Base-by-base conservation (phyloP, 306 rosid species). In the Begonia peltatifolia region DNA sequence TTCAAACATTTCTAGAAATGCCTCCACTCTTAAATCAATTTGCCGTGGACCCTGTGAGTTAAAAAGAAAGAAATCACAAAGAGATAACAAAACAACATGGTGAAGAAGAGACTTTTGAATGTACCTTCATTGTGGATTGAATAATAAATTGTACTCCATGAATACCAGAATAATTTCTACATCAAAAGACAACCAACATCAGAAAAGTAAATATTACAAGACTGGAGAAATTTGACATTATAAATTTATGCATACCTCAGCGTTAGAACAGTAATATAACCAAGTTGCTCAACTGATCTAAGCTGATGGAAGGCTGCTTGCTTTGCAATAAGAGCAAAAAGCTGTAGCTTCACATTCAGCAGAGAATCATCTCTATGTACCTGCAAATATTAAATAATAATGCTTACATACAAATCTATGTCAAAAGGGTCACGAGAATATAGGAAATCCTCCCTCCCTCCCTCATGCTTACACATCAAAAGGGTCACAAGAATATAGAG, bases 221-320 rank as follows among this genome's bases (percentile, higher is more conserved):
- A 36, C 49, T 46, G 48, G 47, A 43, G 57, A 64, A 51, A 54
- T 9, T 46, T 30, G 46, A 42, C 53, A 58, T 4, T 11, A 65
- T 15, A 47, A 61, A 41, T 51, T 44, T 11, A n/a, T 47, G 18
- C 79, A n/a, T 55, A 82, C 99, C 92, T 83, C 71, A 65, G 78
- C 81, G 59, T 53, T 57, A 90, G 84, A 57, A 52, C 67, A 46
- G 99, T 74, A 57, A 85, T 73, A 70, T 90, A 90, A 56, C 99
- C 99, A 44, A 90, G 92, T 62, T 90, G 99, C 75, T 90, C 99
- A 67, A 90, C 99, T 44, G 86, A 68, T 67, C 95, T 80, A 71
- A 90, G 95, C 79, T 90, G 99, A 73, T 90, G 95, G 71, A 85
- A 90, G 15, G 95, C 80, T 15, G 99, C 80, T 57, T 83, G 92